Evolutionary conservation across 2,329 filamentous ascomycete genomes (phyloP).

Genomic region (Blumeriella jaapii): DNA sequence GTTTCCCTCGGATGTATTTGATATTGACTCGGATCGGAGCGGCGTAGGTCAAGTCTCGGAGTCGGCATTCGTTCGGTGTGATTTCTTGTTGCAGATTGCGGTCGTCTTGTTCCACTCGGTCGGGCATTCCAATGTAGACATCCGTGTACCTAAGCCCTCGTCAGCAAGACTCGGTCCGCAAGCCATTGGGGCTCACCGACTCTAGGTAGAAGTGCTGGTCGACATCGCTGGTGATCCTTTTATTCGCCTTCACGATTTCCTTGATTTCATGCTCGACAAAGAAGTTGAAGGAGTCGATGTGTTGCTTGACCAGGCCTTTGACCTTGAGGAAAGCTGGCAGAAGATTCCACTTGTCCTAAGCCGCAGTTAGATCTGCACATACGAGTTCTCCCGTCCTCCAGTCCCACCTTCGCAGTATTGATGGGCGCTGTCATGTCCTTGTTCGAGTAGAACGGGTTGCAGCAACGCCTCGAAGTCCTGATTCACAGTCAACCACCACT

Average conservation of each 20-base stretch:
- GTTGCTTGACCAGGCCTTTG: conserved; percentile 88
- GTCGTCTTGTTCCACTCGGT: conserved; percentile 65
- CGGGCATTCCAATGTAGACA: conserved; percentile 75
- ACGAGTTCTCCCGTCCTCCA: too few relatives aligned
- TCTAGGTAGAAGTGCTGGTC: conserved; percentile 89
- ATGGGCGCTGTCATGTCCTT: conserved; percentile 53
- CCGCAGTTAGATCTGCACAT: conserved; percentile 34
- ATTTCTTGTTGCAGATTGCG: conserved; percentile 61
- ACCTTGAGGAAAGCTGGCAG: conserved; percentile 96
- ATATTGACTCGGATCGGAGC: conserved; percentile 91
- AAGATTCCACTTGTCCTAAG: conserved; percentile 88
- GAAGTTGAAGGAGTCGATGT: conserved; percentile 88
- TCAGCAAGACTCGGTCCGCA: conserved; percentile 2
- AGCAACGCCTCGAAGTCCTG: conserved; percentile 50
- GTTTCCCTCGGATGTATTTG: conserved; percentile 73
- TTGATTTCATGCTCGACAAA: conserved; percentile 95
- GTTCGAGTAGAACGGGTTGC: conserved; percentile 58
- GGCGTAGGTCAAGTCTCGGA: conserved; percentile 96
- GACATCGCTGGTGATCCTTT: conserved; percentile 79
- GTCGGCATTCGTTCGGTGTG: conserved; percentile 89
- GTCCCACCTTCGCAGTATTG: conserved; percentile 41
- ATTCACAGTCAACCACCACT: conserved; percentile 3
- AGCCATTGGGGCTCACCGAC: conserved; percentile 27
- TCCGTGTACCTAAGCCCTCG: conserved; percentile 52
- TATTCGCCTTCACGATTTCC: conserved; percentile 89